Evolutionary conservation across 2,329 filamentous ascomycete genomes (phyloP), one percentile per base, ranked within the genome.

Genomic region (Metarhizium robertsii): DNA sequence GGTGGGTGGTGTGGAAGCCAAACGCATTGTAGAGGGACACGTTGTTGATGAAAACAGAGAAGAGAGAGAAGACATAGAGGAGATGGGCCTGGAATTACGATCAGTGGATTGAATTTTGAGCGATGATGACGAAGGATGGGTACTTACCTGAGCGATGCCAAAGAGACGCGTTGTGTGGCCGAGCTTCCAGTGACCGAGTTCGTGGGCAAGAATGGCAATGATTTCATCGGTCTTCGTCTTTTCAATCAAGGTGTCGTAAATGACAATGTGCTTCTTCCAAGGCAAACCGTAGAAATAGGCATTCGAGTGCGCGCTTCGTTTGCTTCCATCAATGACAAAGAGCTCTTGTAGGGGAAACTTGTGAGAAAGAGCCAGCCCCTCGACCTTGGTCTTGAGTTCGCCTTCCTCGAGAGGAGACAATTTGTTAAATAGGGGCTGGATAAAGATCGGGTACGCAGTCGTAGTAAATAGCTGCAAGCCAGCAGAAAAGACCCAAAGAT

Each of bases 231-330:
- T 85, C 59, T 92, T 84, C 70, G 88, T 94, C 82, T 97, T 96
- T 73, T 96, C 92, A 60, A 99, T 91, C 60, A 99, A 75, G 5
- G 95, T 99, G 69, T 99, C 94, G 70, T 96, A 99, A 68, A 99
- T 95, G 66, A 99, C 94, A 76, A 99, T 99, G 77, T 97, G 95
- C 82, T 97, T 97, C 82, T 96, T 96, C 92, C 92, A 99, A 46
- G 94, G 94, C 55, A 99, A 82, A 58, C 94, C 94, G 65, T 95
- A 96, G 76, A 99, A 99, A 74, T 95, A 94, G 38, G 90, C 90
- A 69, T 95, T 95, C 72, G 87, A 90, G 75, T 95, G 90, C 36
- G 88, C 87, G 68, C 86, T 90, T 66, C 90, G 81, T 78, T 92
- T 94, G 75, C 87, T 91, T 57, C 90, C 90, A 67, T 95, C 90